Conservation (phyloP, 805 yeast species). For the Ogataea naganishii region DNA sequence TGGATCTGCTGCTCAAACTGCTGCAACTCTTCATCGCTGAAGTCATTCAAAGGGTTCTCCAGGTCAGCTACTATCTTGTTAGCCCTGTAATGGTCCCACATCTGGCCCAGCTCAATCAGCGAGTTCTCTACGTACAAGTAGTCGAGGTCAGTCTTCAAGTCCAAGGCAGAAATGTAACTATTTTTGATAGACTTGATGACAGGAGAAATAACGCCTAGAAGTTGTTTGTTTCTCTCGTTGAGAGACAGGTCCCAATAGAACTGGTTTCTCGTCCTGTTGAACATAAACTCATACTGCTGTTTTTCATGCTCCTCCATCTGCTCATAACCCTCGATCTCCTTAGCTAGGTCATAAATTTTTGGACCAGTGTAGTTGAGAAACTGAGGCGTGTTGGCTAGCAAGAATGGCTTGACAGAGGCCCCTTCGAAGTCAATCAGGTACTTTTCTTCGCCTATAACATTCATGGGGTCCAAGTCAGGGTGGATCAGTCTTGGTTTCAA, state of each 20-base stretch:
- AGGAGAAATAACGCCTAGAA: slow-evolving; percentile 81
- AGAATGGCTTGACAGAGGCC: slow-evolving; percentile 70
- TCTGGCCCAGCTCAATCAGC: slow-evolving; percentile 52
- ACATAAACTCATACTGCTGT: slow-evolving; percentile 79
- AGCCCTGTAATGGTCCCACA: slow-evolving; percentile 61
- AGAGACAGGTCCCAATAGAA: slow-evolving; percentile 77
- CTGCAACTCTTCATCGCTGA: slow-evolving; percentile 50
- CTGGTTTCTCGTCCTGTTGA: slow-evolving; percentile 85
- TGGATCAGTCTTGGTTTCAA: slow-evolving; percentile 65
- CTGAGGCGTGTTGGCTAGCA: slow-evolving; percentile 69
- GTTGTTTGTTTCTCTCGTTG: slow-evolving; percentile 52
- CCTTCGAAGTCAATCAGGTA: slow-evolving; percentile 80
- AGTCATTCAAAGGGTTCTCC: slow-evolving; percentile 55
- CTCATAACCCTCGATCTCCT: slow-evolving; percentile 67
- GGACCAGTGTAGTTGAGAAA: slow-evolving; percentile 86
- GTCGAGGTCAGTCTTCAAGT: slow-evolving; percentile 48
- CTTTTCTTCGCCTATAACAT: slow-evolving; percentile 48
- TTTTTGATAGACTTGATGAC: slow-evolving; percentile 60
- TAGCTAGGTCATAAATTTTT: slow-evolving; percentile 66
- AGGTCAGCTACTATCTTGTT: slow-evolving; percentile 42
- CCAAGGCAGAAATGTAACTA: slow-evolving; percentile 54
- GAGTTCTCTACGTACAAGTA: slow-evolving; percentile 58
- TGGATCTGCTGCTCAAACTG: slow-evolving; percentile 49
- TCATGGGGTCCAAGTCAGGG: slow-evolving; percentile 90
- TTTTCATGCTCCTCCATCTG: slow-evolving; percentile 62